Percentiles rank a stretch among this genome's conserved stretches.
Evolutionary conservation across 2,329 filamentous ascomycete genomes (phyloP).

Genomic region (Alternaria sp.): DNA sequence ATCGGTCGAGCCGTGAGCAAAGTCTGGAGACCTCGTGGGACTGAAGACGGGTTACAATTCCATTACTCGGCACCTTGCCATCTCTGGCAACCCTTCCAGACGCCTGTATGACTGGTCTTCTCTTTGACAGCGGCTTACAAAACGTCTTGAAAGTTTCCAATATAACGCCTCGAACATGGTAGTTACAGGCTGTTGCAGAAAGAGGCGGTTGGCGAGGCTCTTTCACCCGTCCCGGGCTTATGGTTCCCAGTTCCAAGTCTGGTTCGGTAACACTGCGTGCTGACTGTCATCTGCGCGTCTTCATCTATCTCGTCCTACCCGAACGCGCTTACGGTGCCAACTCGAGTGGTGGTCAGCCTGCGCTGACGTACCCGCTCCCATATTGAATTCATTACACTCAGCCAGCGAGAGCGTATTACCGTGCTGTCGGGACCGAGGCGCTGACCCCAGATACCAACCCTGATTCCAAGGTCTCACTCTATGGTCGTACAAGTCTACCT

Average conservation of each 20-base stretch:
- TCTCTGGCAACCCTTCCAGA: conserved; percentile 5
- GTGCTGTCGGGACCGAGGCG: conserved; percentile 9
- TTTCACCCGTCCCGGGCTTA: conserved; percentile 8
- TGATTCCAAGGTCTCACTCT: conserved; percentile 11
- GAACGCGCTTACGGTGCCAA: conserved; percentile 18
- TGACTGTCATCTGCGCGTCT: conserved; percentile 38
- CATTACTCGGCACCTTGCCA: not conserved
- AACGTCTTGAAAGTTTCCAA: conserved; percentile 12
- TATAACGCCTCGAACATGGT: not conserved
- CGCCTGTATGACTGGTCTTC: not conserved
- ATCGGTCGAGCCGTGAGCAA: conserved; percentile 8
- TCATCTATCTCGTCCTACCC: conserved; percentile 23
- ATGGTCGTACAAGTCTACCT: conserved; percentile 9
- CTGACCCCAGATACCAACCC: conserved; percentile 18
- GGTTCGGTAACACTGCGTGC: conserved; percentile 35
- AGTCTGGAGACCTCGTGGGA: not conserved
- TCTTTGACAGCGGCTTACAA: conserved; percentile 5
- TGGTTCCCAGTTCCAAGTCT: conserved; percentile 22
- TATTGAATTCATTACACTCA: conserved; percentile 17
- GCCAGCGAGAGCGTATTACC: conserved; percentile 13
- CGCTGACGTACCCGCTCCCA: conserved; percentile 19
- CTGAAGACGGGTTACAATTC: not conserved
- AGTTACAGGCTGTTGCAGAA: not conserved
- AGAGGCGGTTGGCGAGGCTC: conserved; percentile 5
- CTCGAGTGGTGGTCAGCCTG: conserved; percentile 34